These are phyloP conservation scores for Solanum rostratum DNA, from an alignment of 257 asterid species.

Conservation along the genomic window DNA sequence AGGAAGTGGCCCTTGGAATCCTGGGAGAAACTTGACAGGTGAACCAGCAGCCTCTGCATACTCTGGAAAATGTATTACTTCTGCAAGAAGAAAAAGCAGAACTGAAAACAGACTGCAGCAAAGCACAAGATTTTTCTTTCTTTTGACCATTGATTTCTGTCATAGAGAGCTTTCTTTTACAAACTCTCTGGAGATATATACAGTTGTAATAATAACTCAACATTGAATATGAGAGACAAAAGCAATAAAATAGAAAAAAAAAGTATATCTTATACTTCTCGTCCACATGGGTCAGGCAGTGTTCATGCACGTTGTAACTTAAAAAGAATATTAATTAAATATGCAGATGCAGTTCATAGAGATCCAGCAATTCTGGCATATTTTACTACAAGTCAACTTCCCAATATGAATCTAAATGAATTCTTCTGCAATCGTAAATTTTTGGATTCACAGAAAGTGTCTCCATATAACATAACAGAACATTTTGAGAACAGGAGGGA, in stretches of 20 bases:
- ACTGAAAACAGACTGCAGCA: neutral
- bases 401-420: neutral
- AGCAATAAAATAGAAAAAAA: neutral
- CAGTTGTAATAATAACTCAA: neutral
- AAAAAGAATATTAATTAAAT: neutral
- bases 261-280: neutral
- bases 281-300: neutral
- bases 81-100: neutral
- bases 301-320: neutral
- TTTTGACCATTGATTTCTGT: neutral
- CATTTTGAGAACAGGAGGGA: neutral
- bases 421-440: neutral
- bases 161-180: neutral
- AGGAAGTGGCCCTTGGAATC: conserved; percentile 17
- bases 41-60: neutral
- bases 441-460: neutral
- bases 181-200: neutral
- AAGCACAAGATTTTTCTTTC: neutral
- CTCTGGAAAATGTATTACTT: neutral
- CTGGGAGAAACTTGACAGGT: conserved; percentile 16
- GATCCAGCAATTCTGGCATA: neutral
- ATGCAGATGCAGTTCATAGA: neutral
- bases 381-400: neutral
- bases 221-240: neutral
- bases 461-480: neutral